A percentile compares a stretch with the other conserved stretches of the same genome.
phyloP scores from a whole-genome alignment of 2,329 filamentous ascomycete genomes.

The Nannizziopsis barbatae region DNA sequence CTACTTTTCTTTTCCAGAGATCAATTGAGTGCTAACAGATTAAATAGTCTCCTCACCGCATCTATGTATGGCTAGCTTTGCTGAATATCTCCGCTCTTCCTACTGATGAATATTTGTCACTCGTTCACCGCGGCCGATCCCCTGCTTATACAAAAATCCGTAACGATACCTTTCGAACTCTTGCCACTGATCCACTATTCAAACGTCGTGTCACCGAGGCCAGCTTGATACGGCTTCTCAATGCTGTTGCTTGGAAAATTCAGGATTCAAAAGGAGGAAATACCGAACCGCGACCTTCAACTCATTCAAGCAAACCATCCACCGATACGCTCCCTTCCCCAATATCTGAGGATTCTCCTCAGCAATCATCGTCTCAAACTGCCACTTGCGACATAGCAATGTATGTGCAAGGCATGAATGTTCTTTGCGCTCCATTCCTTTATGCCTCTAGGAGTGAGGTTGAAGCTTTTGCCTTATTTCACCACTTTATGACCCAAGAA shows the following conservation, averaged over 20 bases:
- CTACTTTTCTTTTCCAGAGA: constrained; percentile 2
- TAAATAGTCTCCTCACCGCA: constrained; percentile 70
- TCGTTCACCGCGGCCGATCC: constrained; percentile 86
- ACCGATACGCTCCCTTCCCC: constrained; percentile 48
- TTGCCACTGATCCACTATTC: constrained; percentile 95
- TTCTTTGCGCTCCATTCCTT: constrained; percentile 86
- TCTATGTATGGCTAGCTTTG: constrained; percentile 92
- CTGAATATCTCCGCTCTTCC: constrained; percentile 75
- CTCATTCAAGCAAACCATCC: constrained; percentile 19
- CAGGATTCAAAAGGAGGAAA: constrained; percentile 55
- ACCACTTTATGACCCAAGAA: constrained; percentile 74
- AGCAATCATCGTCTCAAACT: constrained; percentile 29
- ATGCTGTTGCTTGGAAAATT: constrained; percentile 87
- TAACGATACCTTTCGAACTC: constrained; percentile 93
- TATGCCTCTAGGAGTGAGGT: constrained; percentile 91
- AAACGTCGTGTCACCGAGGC: constrained; percentile 90
- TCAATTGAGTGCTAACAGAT: constrained; percentile 14
- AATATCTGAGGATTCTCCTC: constrained; percentile 41
- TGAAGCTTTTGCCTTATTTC: constrained; percentile 85
- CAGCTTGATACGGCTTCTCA: constrained; percentile 83
- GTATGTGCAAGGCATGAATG: constrained; percentile 99
- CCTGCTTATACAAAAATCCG: constrained; percentile 95
- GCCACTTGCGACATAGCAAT: constrained; percentile 59
- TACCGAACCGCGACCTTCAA: constrained; percentile 26
- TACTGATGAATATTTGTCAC: constrained; percentile 77